Evolutionary conservation across 108 stramenopile genomes (phyloP).

Genomic region (Cyclostephanos invisitatus): DNA sequence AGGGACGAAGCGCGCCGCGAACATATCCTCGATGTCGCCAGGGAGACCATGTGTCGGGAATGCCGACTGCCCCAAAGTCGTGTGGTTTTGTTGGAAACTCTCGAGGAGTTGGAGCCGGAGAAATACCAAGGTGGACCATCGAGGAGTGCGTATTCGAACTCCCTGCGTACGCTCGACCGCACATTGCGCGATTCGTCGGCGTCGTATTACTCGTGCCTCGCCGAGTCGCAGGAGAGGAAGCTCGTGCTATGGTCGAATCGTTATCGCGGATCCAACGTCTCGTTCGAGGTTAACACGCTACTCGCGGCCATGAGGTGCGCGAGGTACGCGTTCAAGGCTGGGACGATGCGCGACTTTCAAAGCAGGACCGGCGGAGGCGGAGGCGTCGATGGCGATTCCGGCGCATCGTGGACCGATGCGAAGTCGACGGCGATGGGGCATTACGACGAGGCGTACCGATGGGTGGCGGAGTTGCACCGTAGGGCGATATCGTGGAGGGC

Average conservation of each 20-base stretch:
- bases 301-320: constrained; percentile 41
- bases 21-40: constrained; percentile 2
- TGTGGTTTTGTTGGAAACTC: constrained; percentile 25
- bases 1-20: constrained; percentile 13
- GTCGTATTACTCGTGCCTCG: constrained; percentile 34
- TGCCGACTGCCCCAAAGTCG: constrained; percentile 30
- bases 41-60: constrained; percentile 23
- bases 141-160: constrained; percentile 28
- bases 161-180: constrained; percentile 25
- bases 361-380: constrained; percentile 26
- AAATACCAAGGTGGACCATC: constrained; percentile 26
- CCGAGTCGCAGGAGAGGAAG: constrained; percentile 43
- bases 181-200: constrained; percentile 28
- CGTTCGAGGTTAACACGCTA: constrained; percentile 44
- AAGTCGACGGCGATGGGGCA: constrained; percentile 18
- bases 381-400: background rate
- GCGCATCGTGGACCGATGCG: constrained; percentile 17
- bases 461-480: constrained; percentile 41
- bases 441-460: constrained; percentile 47
- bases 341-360: constrained; percentile 36
- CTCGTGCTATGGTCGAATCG: constrained; percentile 42
- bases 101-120: constrained; percentile 37
- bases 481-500: constrained; percentile 35
- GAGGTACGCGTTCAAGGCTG: constrained; percentile 43
- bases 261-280: constrained; percentile 36